These are phyloP conservation scores for Cnidoscolus chayamansa DNA, from an alignment of 441 rosid genomes.

Conservation along the genomic window DNA sequence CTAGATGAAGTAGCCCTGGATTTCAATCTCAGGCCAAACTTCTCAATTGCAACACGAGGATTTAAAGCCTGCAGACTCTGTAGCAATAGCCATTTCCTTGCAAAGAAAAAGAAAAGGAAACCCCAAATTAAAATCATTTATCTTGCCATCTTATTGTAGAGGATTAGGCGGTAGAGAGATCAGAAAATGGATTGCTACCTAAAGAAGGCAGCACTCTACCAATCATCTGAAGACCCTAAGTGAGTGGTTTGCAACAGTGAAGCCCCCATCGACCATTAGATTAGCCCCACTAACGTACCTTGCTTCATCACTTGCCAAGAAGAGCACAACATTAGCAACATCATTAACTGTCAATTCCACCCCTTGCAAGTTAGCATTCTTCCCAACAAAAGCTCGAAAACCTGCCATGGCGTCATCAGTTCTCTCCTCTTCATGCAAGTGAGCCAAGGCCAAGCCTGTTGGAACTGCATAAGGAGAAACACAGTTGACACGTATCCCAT, in stretches of 20 bases:
- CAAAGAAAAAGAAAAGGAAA: too few species aligned
- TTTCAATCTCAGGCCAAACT: too few species aligned
- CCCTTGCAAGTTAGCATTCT: slow-evolving; percentile 68
- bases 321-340: slow-evolving; percentile 81
- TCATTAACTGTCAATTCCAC: slow-evolving; percentile 60
- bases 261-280: slow-evolving; percentile 90
- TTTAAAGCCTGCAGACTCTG: too few species aligned
- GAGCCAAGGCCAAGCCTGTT: slow-evolving; percentile 63
- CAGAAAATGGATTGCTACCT: not conserved
- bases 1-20: too few species aligned
- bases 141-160: not conserved
- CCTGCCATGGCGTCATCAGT: slow-evolving; percentile 52
- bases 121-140: not conserved
- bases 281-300: slow-evolving; percentile 76
- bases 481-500: slow-evolving; percentile 88
- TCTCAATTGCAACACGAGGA: too few species aligned
- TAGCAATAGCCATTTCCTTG: too few species aligned
- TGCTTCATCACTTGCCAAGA: slow-evolving; percentile 74
- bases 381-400: slow-evolving; percentile 45
- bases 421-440: slow-evolving; percentile 69
- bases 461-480: slow-evolving; percentile 74
- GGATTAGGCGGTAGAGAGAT: not conserved
- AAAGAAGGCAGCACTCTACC: not conserved
- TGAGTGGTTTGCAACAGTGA: slow-evolving; percentile 55
- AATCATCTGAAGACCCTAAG: slow-evolving; percentile 57